Percentiles rank a stretch among this genome's conserved stretches.
Evolutionary conservation across 1,284 basidiomycete species (phyloP).

Genomic region (Takashimella koratensis): DNA sequence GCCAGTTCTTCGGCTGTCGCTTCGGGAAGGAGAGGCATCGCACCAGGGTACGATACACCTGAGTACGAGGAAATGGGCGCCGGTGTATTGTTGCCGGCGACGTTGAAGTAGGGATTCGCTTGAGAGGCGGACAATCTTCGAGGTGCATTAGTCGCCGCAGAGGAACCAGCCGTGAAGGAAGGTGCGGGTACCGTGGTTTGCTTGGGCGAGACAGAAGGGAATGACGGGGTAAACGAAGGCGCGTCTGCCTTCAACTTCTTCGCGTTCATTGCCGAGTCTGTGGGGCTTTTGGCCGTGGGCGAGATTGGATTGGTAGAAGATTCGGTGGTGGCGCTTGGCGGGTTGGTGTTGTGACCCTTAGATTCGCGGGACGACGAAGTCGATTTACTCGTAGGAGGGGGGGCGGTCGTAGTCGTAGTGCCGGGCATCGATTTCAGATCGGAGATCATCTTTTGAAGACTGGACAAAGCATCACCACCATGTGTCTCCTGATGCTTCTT

Average conservation of each 20-base stretch:
- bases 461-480: constrained; percentile 36
- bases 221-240: constrained; percentile 46
- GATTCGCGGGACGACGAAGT: not conserved
- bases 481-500: constrained; percentile 32
- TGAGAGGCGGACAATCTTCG: not conserved
- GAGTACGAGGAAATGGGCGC: not conserved
- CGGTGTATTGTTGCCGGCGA: not conserved
- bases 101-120: not conserved
- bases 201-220: not conserved
- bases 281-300: not conserved
- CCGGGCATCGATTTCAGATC: constrained; percentile 41
- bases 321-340: not conserved
- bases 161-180: not conserved
- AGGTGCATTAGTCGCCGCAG: not conserved
- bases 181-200: not conserved
- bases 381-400: too few species aligned
- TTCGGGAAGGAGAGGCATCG: constrained; percentile 18
- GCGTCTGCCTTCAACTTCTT: constrained; percentile 48
- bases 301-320: not conserved
- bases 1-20: constrained; percentile 25
- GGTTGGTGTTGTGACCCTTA: not conserved
- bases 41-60: not conserved
- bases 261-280: constrained; percentile 10
- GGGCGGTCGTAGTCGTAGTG: constrained; percentile 4
- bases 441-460: constrained; percentile 46